Conservation (phyloP, 257 asterid species). For the Misopates orontium region DNA sequence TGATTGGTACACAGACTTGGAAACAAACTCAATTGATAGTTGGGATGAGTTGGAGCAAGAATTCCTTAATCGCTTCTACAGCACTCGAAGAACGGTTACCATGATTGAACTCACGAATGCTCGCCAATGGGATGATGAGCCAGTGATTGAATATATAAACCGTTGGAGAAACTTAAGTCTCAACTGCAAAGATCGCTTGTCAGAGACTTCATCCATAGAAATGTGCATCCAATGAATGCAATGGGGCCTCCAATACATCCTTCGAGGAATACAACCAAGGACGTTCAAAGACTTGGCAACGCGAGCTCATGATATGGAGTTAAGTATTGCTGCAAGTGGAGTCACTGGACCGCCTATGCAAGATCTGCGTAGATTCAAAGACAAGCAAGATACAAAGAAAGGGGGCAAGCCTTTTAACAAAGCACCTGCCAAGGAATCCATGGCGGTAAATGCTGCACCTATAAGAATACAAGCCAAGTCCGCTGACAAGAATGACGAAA, state of each 20-base stretch:
- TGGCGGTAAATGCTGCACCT: not conserved
- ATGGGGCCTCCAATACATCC: not conserved
- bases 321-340: slow-evolving; percentile 6
- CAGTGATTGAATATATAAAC: not conserved
- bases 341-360: not conserved
- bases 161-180: slow-evolving; percentile 10
- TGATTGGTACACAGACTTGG: not conserved
- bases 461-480: not conserved
- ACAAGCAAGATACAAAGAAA: not conserved
- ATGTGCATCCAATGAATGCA: slow-evolving; percentile 4
- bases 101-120: not conserved
- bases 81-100: not conserved
- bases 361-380: not conserved
- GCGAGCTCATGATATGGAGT: slow-evolving; percentile 14
- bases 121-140: not conserved
- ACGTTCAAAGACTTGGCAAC: not conserved
- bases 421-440: not conserved
- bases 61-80: slow-evolving; percentile 4
- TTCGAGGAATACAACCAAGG: not conserved
- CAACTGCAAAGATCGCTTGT: not conserved
- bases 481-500: not conserved
- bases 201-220: not conserved
- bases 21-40: not conserved
- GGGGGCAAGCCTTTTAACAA: not conserved
- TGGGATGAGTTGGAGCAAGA: not conserved